Base-by-base conservation (phyloP, 2,329 filamentous ascomycete genomes). In the Aspergillus sp. region DNA sequence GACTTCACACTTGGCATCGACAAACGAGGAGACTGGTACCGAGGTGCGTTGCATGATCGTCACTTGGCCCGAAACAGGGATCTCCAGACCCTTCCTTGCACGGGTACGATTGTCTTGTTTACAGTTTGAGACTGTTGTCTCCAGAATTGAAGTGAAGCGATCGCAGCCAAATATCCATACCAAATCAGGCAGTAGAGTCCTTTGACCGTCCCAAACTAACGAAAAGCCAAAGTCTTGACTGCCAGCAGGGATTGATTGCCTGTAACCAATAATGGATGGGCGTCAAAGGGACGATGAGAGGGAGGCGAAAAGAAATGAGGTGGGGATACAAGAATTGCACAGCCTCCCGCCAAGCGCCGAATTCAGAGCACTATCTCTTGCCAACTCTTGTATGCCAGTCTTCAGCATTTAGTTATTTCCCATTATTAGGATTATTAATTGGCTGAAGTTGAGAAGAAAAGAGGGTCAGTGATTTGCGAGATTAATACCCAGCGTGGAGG, bases 261-360 rank as follows among this genome's bases (percentile, higher is more conserved):
- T 31, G 27, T 14, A 48, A 21, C 33, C 11, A 51, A 40, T 39
- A 50, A 43, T n/a, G 21, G 47, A 17, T 11, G 24, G 27, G 19
- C 48, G 19, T 23, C 23, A 31, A 27, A 27, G 24, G 24, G 24
- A 27, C 24, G 7, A 27, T 8, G 24, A 27, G 24, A 31, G 27
- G 27, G 23, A 46, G 24, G 8, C 48, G 19, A 52, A 43, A 44
- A 44, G 50, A 15, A 44, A 21, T 31, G 24, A 33, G 15, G 41
- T 37, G 43, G 51, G 23, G 41, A 27, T 45, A 14, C 17, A 12
- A 12, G 12, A 35, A 40, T 40, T 54, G 52, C 52, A 54, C 52
- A 47, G 52, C 52, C 52, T 54, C 33, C 6, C 9, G 52, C 52
- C 52, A 54, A 54, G 52, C 23, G 27, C 50, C 27, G 40, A 37